Percentiles rank a stretch among this genome's conserved stretches.
phyloP scores from a whole-genome alignment of 208 protist species.

The Eutreptiella sp. region DNA sequence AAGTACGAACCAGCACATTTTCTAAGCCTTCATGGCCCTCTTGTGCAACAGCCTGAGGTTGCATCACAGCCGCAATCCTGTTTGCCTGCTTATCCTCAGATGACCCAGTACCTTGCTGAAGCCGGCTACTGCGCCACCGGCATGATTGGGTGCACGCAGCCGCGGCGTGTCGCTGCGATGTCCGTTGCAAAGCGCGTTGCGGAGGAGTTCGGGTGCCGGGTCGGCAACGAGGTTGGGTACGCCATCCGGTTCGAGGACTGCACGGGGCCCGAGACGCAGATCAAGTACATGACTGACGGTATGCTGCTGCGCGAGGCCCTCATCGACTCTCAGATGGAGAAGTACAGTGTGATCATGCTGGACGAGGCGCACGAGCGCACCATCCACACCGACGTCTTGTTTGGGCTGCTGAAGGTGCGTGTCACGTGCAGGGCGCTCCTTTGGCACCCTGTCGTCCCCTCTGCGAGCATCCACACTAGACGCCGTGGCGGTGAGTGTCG shows the following conservation, averaged over 20 bases:
- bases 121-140: slow-evolving; percentile 63
- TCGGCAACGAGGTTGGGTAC: slow-evolving; percentile 98
- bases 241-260: slow-evolving; percentile 97
- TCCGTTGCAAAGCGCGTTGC: slow-evolving; percentile 96
- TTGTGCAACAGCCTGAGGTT: no score
- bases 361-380: slow-evolving; percentile 99
- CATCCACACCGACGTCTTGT: slow-evolving; percentile 97
- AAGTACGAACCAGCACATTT: no score
- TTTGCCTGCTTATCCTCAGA: no score
- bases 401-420: slow-evolving; percentile 94
- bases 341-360: slow-evolving; percentile 97
- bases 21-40: no score
- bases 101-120: slow-evolving; percentile 87
- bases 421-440: slow-evolving; percentile 24
- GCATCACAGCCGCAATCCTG: no score
- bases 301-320: slow-evolving; percentile 97
- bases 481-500: no score
- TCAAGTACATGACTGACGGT: slow-evolving; percentile 99
- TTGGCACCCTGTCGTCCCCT: no score
- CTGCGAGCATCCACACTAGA: no score
- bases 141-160: slow-evolving; percentile 90
- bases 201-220: slow-evolving; percentile 92
- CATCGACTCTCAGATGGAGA: slow-evolving; percentile 80
- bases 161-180: slow-evolving; percentile 97
- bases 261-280: slow-evolving; percentile 85